phyloP scores from a whole-genome alignment of 1,284 basidiomycete genomes.

The Inonotus obliquus region DNA sequence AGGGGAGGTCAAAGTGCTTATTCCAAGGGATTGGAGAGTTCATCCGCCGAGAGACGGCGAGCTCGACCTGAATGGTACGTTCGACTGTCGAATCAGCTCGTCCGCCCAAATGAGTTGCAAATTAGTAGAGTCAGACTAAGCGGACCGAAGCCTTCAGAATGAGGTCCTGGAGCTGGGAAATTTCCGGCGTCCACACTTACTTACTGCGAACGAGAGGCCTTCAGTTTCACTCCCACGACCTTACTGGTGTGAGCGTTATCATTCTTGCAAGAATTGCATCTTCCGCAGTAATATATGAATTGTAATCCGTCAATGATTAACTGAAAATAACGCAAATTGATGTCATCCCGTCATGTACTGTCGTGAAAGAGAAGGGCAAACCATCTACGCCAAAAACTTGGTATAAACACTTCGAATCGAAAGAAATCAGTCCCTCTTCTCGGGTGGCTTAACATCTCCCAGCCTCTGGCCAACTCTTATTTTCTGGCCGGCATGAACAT shows the following conservation, averaged over 20 bases:
- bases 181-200: too few relatives aligned
- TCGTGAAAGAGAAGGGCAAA: neutral
- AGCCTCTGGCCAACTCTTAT: conserved; percentile 83
- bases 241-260: neutral
- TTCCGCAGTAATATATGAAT: neutral
- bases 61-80: too few relatives aligned
- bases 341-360: neutral
- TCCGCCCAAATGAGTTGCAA: too few relatives aligned
- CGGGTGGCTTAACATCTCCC: conserved; percentile 43
- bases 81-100: too few relatives aligned
- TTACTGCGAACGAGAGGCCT: too few relatives aligned
- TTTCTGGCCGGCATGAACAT: conserved; percentile 78
- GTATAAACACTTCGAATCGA: neutral
- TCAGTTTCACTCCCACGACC: too few relatives aligned
- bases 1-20: too few relatives aligned
- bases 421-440: neutral
- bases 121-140: too few relatives aligned
- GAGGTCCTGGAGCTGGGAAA: too few relatives aligned
- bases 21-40: too few relatives aligned
- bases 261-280: neutral
- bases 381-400: neutral
- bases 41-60: too few relatives aligned
- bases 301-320: conserved; percentile 1
- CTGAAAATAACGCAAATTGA: neutral
- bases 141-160: too few relatives aligned